Evolutionary conservation across 805 yeast species (phyloP).

Genomic region (Saccharomycopsis malanga): DNA sequence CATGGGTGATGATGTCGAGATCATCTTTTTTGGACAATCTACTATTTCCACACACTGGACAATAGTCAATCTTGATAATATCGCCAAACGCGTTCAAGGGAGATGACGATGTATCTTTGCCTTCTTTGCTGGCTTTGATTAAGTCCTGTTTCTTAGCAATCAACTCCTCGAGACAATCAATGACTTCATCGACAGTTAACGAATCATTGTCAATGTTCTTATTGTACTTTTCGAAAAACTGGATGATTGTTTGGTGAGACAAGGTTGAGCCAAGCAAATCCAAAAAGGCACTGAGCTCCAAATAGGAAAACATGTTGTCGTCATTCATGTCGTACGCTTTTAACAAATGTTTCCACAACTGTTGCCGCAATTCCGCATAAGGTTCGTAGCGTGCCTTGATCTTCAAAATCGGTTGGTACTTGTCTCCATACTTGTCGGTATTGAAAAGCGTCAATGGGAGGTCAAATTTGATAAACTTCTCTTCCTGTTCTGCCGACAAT

Average conservation of each 20-base stretch:
- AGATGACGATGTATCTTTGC: neutral
- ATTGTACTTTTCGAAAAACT: constrained; percentile 27
- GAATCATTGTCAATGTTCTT: constrained; percentile 33
- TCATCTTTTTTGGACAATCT: constrained; percentile 47
- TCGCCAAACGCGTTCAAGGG: constrained; percentile 1
- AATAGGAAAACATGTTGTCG: constrained; percentile 39
- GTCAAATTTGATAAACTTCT: constrained; percentile 27
- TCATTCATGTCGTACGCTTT: constrained; percentile 44
- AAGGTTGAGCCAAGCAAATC: constrained; percentile 55
- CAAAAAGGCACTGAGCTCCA: constrained; percentile 58
- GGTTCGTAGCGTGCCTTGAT: constrained; percentile 61
- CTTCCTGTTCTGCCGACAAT: constrained; percentile 19
- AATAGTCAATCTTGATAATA: constrained; percentile 55
- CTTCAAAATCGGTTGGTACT: constrained; percentile 47
- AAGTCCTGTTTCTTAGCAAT: constrained; percentile 6
- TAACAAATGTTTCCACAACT: constrained; percentile 62
- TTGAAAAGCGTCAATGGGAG: constrained; percentile 31
- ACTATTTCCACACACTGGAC: constrained; percentile 74
- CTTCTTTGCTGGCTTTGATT: constrained; percentile 1
- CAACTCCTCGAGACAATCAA: constrained; percentile 38
- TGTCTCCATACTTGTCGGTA: constrained; percentile 19
- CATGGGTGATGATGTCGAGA: constrained; percentile 72
- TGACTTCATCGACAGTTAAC: constrained; percentile 48
- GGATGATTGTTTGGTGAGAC: constrained; percentile 26
- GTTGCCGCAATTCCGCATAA: constrained; percentile 54